Percentiles rank a stretch among this genome's conserved stretches.
phyloP scores from a whole-genome alignment of 169 alveolate species.

The Plasmodium chabaudi region DNA sequence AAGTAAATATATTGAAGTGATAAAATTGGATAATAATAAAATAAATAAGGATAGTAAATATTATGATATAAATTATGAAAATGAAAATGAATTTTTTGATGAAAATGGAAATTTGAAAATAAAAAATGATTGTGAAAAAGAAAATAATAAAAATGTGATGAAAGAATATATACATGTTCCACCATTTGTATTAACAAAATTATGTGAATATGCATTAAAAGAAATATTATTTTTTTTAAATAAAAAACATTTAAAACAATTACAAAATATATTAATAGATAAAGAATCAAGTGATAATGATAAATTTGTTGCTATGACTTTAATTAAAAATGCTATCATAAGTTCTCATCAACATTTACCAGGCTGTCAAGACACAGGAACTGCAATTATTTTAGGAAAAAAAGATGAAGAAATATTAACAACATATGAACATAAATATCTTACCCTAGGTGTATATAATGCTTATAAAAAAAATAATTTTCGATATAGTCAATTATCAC shows the following conservation, averaged over 20 bases:
- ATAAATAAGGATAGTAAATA: constrained; percentile 27
- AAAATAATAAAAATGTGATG: constrained; percentile 3
- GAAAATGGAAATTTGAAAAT: constrained; percentile 39
- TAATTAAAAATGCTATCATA: constrained; percentile 86
- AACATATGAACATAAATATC: constrained; percentile 81
- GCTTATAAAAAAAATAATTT: constrained; percentile 88
- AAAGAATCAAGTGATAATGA: constrained; percentile 87
- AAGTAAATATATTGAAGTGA: constrained; percentile 50
- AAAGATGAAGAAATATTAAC: constrained; percentile 81
- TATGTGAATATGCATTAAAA: constrained; percentile 82
- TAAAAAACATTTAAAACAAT: constrained; percentile 81
- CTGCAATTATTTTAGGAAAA: constrained; percentile 90
- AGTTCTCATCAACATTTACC: constrained; percentile 88
- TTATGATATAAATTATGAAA: constrained; percentile 33
- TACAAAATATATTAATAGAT: constrained; percentile 83
- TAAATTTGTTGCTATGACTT: constrained; percentile 88
- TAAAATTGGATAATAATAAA: constrained; percentile 18
- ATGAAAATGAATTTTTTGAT: constrained; percentile 44
- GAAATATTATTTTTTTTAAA: constrained; percentile 84
- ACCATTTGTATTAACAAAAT: constrained; percentile 76
- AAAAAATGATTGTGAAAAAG: constrained; percentile 13
- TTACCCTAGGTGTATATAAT: constrained; percentile 88
- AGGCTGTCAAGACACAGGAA: constrained; percentile 93
- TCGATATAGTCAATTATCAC: constrained; percentile 90
- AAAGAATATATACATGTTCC: constrained; percentile 77